Base-by-base conservation (phyloP, 202 grass and related monocot genomes). In the Musa balbisiana region DNA sequence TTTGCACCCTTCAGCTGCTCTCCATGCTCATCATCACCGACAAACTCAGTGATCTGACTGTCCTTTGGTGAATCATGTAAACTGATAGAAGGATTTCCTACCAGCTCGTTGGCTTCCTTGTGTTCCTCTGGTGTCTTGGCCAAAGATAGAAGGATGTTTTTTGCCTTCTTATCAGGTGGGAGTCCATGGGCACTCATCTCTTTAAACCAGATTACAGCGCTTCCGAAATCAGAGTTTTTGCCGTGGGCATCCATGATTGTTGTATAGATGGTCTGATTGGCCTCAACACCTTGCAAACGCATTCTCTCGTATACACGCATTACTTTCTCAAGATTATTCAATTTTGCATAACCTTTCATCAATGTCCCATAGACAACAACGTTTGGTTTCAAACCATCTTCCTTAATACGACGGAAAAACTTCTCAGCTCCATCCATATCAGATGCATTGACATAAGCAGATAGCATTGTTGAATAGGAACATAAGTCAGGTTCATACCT, bases 381-480 rank as follows among this genome's bases (percentile, higher is more conserved):
- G 73, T 98, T 98, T 62, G 94, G 94, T 82, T 87, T 98, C 72
- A 98, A 86, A 51, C 94, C 94, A 78, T 98, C 91, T 21, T 98
- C 91, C 87, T 98, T 98, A 66, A 98, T 78, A 23, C 80, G 89
- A 73, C 94, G 88, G 72, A 98, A 94, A 75, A 94, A 92, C 85
- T 88, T 98, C 80, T 98, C 94, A 50, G 94, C 88, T 49, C 83
- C 86, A 76, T 87, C 80, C 94, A 98, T 98, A 73, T 98, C 87
- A 78, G 83, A 89, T 78, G 94, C 86, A 86, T 98, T 98, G 63
- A 98, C 91, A 78, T 98, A 94, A 74, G 94, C 94, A 73, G 88
- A 88, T 51, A 98, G 77, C 94, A 98, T 91, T n/a, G 94, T 98
- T 60, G 91, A 85, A 85, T 98, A 98, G 76, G 94, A 93, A 80